Evolutionary conservation across 352 stramenopile species (phyloP).

Genomic region (Phytophthora colocasiae): DNA sequence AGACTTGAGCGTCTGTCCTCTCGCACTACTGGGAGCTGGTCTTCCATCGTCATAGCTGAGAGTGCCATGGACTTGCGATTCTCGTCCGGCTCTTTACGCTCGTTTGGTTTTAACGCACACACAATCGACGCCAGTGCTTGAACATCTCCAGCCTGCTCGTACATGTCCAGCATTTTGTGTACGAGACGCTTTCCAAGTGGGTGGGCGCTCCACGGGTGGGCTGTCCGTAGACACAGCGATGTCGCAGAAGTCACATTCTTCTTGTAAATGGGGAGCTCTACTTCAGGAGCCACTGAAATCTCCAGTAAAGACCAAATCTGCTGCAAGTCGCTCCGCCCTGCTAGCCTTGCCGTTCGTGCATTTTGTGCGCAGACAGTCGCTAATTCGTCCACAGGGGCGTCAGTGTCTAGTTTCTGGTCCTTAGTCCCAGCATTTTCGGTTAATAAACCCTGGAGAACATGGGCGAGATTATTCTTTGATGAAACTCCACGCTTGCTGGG

Average conservation of each 20-base stretch:
- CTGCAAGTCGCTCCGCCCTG: slow-evolving; percentile 72
- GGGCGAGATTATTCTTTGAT: slow-evolving; percentile 48
- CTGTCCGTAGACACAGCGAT: slow-evolving; percentile 45
- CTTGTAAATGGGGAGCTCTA: slow-evolving; percentile 61
- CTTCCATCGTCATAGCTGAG: slow-evolving; percentile 34
- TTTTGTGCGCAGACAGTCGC: slow-evolving; percentile 68
- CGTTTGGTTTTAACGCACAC: slow-evolving; percentile 61
- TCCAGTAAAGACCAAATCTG: slow-evolving; percentile 86
- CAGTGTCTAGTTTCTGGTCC: slow-evolving; percentile 7
- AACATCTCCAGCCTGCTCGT: slow-evolving; percentile 80
- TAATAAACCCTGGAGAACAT: slow-evolving; percentile 53
- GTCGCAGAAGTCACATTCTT: slow-evolving; percentile 24
- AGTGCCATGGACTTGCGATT: slow-evolving; percentile 20
- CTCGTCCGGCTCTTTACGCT: slow-evolving; percentile 30
- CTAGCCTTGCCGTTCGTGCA: slow-evolving; percentile 54
- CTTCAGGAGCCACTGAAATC: slow-evolving; percentile 60
- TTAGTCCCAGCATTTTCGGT: slow-evolving; percentile 17
- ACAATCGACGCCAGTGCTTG: slow-evolving; percentile 82
- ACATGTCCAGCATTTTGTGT: slow-evolving; percentile 79
- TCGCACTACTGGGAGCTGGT: slow-evolving; percentile 43
- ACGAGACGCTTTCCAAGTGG: slow-evolving; percentile 83
- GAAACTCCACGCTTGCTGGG: slow-evolving; percentile 25
- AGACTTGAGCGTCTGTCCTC: slow-evolving; percentile 35
- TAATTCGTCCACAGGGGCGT: slow-evolving; percentile 20
- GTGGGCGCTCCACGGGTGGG: slow-evolving; percentile 81